Evolutionary conservation across 2,329 filamentous ascomycete species (phyloP).

Genomic region (Kalmusia sp.): DNA sequence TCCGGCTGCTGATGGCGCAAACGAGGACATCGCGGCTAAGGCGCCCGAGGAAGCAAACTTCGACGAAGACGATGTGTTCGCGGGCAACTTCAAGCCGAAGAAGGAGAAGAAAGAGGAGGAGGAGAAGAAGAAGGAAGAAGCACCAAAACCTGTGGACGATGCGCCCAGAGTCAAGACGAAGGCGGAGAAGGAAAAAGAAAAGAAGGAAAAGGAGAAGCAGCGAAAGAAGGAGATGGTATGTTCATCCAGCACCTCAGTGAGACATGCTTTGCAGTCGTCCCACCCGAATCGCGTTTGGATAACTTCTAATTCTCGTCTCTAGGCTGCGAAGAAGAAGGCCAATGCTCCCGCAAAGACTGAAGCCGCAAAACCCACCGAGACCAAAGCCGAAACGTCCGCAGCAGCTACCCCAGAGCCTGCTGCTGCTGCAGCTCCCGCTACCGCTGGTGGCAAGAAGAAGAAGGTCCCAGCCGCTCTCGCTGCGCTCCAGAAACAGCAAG

Average conservation of each 20-base stretch:
- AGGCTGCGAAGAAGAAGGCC: constrained; percentile 64
- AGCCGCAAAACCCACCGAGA: constrained; percentile 50
- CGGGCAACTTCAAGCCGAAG: constrained; percentile 68
- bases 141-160: constrained; percentile 49
- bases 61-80: constrained; percentile 80
- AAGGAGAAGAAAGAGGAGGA: constrained; percentile 68
- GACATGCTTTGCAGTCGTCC: background rate
- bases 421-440: constrained; percentile 36
- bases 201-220: constrained; percentile 98
- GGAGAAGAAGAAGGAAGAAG: constrained; percentile 47
- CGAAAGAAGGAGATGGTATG: constrained; percentile 95
- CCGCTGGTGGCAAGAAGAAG: constrained; percentile 77
- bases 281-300: background rate
- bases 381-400: constrained; percentile 45
- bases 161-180: constrained; percentile 78
- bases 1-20: constrained; percentile 52
- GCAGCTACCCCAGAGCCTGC: constrained; percentile 33
- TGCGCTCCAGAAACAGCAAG: constrained; percentile 81
- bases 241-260: background rate
- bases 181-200: constrained; percentile 97
- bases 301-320: constrained; percentile 21
- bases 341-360: constrained; percentile 57
- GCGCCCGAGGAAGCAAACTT: constrained; percentile 78
- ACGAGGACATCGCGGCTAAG: constrained; percentile 65
- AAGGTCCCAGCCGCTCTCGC: constrained; percentile 80